Conservation (phyloP, 352 stramenopile species). For the Pythium insidiosum region DNA sequence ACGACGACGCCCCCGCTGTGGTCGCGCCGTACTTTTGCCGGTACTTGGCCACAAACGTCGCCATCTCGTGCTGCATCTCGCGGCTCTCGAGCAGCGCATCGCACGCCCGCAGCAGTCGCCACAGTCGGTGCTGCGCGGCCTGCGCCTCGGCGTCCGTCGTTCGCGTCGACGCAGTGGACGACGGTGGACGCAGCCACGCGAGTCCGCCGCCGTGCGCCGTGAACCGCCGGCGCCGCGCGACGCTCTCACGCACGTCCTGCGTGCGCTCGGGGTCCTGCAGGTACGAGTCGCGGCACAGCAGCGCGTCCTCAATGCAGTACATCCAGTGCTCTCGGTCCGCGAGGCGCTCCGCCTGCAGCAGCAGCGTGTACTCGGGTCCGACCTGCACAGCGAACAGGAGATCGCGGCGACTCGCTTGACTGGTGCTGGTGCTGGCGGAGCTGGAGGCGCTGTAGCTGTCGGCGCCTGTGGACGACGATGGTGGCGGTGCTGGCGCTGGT, state of each 20-base stretch:
- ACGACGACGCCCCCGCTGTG: background rate
- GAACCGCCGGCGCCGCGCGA: constrained; percentile 35
- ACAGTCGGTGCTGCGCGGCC: constrained; percentile 20
- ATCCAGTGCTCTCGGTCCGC: constrained; percentile 72
- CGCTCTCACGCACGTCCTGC: constrained; percentile 46
- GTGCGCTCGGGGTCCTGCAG: constrained; percentile 22
- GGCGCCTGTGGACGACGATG: no score
- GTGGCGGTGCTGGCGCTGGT: no score
- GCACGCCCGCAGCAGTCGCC: constrained; percentile 30
- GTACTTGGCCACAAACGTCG: constrained; percentile 36
- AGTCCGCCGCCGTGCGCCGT: constrained; percentile 10
- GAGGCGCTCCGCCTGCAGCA: constrained; percentile 47
- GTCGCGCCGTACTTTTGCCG: constrained; percentile 33
- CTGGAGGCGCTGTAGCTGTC: no score
- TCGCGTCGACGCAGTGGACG: background rate
- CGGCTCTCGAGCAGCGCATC: constrained; percentile 36
- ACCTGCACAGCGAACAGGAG: constrained; percentile 58
- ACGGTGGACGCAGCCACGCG: no score
- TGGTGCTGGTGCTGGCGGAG: no score
- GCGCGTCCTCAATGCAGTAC: constrained; percentile 68
- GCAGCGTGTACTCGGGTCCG: constrained; percentile 42
- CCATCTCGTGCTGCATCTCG: constrained; percentile 31
- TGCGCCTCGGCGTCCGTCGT: constrained; percentile 22
- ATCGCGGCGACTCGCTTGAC: no score
- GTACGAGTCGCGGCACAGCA: constrained; percentile 71